Percentiles rank a stretch among this genome's conserved stretches.
Evolutionary conservation across 139 green algal species (phyloP).

Genomic region (Gonium pectorale): DNA sequence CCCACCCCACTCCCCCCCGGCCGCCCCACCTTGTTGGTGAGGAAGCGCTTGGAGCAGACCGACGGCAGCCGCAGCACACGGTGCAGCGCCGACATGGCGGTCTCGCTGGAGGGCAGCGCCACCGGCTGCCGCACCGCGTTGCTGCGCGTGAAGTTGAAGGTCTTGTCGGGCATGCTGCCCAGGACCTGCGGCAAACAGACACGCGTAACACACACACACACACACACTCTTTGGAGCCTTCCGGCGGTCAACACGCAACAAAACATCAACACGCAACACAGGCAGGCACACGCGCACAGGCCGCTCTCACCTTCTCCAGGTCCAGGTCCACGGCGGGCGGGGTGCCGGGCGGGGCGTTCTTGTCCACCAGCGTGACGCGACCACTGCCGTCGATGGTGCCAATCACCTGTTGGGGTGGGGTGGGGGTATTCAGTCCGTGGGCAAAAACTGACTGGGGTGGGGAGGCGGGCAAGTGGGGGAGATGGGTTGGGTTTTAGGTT

Average conservation of each 20-base stretch:
- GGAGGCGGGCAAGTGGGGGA: too few relatives aligned
- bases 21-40: slow-evolving; percentile 97
- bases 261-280: neutral
- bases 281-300: neutral
- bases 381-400: slow-evolving; percentile 92
- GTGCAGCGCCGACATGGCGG: slow-evolving; percentile 69
- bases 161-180: slow-evolving; percentile 98
- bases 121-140: slow-evolving; percentile 58
- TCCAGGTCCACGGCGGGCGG: slow-evolving; percentile 93
- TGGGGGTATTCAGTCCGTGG: too few relatives aligned
- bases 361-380: slow-evolving; percentile 89
- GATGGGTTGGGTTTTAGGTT: too few relatives aligned
- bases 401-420: slow-evolving; percentile 84
- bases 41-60: slow-evolving; percentile 97
- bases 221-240: too few relatives aligned
- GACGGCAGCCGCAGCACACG: slow-evolving; percentile 90
- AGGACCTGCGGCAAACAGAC: too few relatives aligned
- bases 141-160: slow-evolving; percentile 81
- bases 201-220: too few relatives aligned
- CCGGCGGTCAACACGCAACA: too few relatives aligned
- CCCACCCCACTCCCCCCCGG: neutral
- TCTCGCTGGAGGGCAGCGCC: slow-evolving; percentile 67
- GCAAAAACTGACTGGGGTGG: too few relatives aligned
- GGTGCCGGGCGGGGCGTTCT: slow-evolving; percentile 60
- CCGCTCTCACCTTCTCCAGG: slow-evolving; percentile 94